phyloP scores from a whole-genome alignment of 371 early-diverging fungal genomes.

The Actinomortierella ambigua region DNA sequence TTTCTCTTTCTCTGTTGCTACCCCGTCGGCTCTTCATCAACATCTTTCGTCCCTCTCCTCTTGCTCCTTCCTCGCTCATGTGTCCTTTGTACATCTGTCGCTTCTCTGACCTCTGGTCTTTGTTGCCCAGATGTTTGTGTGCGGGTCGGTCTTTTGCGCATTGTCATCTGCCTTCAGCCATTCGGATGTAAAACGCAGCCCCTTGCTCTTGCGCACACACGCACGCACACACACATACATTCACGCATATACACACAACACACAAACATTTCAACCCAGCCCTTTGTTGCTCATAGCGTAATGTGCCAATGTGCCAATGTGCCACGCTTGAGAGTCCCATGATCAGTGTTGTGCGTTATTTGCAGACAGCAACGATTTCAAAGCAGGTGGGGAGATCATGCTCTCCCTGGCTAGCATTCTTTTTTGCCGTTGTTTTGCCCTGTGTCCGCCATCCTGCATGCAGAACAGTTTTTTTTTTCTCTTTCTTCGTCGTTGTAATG shows the following conservation, averaged over 20 bases:
- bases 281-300: no score
- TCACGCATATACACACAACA: background rate
- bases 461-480: slow-evolving; percentile 8
- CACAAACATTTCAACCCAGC: background rate
- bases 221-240: background rate
- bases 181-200: slow-evolving; percentile 3
- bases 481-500: slow-evolving; percentile 8
- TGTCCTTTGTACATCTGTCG: no score
- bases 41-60: background rate
- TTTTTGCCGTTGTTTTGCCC: background rate
- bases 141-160: background rate
- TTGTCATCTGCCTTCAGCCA: slow-evolving; percentile 7
- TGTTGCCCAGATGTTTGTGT: background rate
- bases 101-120: no score
- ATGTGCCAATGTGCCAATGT: no score
- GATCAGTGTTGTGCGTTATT: no score
- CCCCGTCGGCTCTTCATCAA: background rate
- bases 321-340: no score
- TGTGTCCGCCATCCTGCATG: background rate
- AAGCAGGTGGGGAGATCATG: no score
- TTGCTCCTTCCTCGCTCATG: slow-evolving; percentile 1
- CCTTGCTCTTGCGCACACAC: background rate
- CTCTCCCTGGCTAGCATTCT: no score
- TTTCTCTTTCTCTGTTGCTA: background rate
- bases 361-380: no score